Evolutionary conservation across 2,329 filamentous ascomycete species (phyloP).

Genomic region (Zymoseptoria ardabiliae): DNA sequence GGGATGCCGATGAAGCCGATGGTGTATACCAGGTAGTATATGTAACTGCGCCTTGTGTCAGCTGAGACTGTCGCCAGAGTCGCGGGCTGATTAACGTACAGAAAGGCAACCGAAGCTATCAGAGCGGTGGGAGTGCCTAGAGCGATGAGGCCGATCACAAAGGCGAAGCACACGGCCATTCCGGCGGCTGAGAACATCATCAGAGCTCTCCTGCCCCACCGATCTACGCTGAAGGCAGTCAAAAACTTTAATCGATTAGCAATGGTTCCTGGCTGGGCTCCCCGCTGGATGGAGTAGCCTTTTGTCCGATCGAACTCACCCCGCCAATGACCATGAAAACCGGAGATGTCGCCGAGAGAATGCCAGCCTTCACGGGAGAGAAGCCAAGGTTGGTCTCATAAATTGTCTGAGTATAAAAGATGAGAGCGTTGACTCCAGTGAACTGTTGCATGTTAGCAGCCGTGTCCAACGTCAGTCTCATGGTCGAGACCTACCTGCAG

Average conservation of each 20-base stretch:
- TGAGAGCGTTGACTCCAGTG: conserved; percentile 7
- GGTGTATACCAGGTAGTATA: conserved; percentile 18
- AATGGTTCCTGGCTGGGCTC: too few relatives aligned
- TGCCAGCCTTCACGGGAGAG: conserved; percentile 7
- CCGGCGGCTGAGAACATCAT: conserved; percentile 18
- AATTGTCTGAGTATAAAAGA: conserved; percentile 8
- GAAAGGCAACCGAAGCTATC: conserved; percentile 9
- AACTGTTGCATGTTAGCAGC: conserved; percentile 4
- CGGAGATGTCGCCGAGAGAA: not conserved
- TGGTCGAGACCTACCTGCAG: not conserved
- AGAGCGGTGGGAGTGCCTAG: not conserved
- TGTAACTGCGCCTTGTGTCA: conserved; percentile 3
- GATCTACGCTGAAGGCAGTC: conserved; percentile 13
- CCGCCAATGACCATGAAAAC: not conserved
- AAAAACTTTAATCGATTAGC: too few relatives aligned
- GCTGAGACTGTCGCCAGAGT: not conserved
- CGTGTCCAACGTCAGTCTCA: too few relatives aligned
- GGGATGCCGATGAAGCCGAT: conserved; percentile 20
- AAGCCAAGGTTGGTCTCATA: conserved; percentile 9
- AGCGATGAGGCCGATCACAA: conserved; percentile 5
- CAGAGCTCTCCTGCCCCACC: conserved; percentile 15
- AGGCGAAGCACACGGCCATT: conserved; percentile 19
- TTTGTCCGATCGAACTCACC: too few relatives aligned
- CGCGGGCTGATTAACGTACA: not conserved
- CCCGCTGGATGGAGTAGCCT: too few relatives aligned